A percentile compares a stretch with the other conserved stretches of the same genome.
These are phyloP conservation scores for Fusarium tjaetaba DNA, from an alignment of 2,329 filamentous ascomycete species.

Conservation along the genomic window DNA sequence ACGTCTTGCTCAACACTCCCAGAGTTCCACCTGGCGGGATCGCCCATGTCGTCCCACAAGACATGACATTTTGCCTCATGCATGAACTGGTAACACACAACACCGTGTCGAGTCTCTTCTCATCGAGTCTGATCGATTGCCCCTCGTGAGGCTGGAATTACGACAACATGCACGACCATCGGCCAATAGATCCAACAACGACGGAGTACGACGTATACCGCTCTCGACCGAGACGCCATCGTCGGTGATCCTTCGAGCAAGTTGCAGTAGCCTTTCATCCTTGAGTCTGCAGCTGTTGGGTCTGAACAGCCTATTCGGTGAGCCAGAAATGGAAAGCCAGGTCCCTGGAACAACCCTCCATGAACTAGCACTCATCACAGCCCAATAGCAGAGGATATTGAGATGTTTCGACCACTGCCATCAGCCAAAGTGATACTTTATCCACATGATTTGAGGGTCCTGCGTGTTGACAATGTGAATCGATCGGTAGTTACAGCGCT, in stretches of 20 bases:
- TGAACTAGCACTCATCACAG: background rate
- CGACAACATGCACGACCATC: background rate
- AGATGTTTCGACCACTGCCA: background rate
- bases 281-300: slow-evolving; percentile 5
- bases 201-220: background rate
- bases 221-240: slow-evolving; percentile 13
- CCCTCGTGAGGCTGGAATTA: slow-evolving; percentile 8
- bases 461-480: slow-evolving; percentile 30
- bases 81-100: slow-evolving; percentile 27
- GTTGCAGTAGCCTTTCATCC: slow-evolving; percentile 18
- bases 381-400: background rate
- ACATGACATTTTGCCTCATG: slow-evolving; percentile 8
- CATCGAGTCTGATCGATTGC: background rate
- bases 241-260: slow-evolving; percentile 21
- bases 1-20: background rate
- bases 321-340: slow-evolving; percentile 10
- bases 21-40: background rate
- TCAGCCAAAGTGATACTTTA: slow-evolving; percentile 20
- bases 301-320: slow-evolving; percentile 10
- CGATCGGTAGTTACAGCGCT: slow-evolving; percentile 7
- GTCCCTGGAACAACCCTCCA: background rate
- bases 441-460: slow-evolving; percentile 25
- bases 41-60: slow-evolving; percentile 8
- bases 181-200: background rate
- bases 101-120: background rate